Evolutionary conservation across 768 basidiomycete species (phyloP).

Genomic region (Xerocomus brunneocitrinus): DNA sequence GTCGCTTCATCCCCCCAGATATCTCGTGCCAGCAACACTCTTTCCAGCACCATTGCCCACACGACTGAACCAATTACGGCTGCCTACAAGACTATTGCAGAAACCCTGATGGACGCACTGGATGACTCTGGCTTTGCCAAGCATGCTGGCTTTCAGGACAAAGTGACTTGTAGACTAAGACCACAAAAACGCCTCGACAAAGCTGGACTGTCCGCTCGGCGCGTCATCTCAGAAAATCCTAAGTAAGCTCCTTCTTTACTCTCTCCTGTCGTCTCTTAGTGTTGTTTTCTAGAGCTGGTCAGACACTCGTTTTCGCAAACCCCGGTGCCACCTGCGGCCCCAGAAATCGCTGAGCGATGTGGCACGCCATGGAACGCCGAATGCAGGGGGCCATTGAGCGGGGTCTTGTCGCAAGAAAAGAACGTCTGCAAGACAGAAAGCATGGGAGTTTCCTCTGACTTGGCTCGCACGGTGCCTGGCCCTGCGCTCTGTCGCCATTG

Average conservation of each 20-base stretch:
- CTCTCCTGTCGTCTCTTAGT: not conserved
- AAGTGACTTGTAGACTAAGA: slow-evolving; percentile 78
- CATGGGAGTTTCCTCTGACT: slow-evolving; percentile 53
- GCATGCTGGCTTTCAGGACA: slow-evolving; percentile 95
- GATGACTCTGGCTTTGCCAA: slow-evolving; percentile 92
- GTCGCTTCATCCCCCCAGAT: slow-evolving; percentile 46
- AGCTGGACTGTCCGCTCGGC: slow-evolving; percentile 59
- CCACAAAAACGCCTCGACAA: slow-evolving; percentile 79
- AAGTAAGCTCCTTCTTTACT: slow-evolving; percentile 56
- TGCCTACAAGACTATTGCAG: slow-evolving; percentile 88
- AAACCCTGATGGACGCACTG: slow-evolving; percentile 85
- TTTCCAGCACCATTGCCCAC: slow-evolving; percentile 79
- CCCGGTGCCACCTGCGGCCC: slow-evolving; percentile 35
- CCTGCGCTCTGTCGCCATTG: slow-evolving; percentile 54
- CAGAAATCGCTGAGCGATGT: slow-evolving; percentile 37
- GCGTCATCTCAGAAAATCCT: slow-evolving; percentile 62
- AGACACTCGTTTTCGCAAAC: slow-evolving; percentile 64
- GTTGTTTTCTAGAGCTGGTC: slow-evolving; percentile 66
- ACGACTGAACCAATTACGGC: slow-evolving; percentile 96
- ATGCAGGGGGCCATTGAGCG: slow-evolving; percentile 31
- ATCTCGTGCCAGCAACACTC: slow-evolving; percentile 76
- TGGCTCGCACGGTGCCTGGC: slow-evolving; percentile 55
- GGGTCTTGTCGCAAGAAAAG: slow-evolving; percentile 28
- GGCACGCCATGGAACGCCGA: slow-evolving; percentile 32
- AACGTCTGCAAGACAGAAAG: not conserved